Percentiles rank a stretch among this genome's conserved stretches.
These are phyloP conservation scores for Albugo candida DNA, from an alignment of 352 stramenopile genomes.

Conservation along the genomic window DNA sequence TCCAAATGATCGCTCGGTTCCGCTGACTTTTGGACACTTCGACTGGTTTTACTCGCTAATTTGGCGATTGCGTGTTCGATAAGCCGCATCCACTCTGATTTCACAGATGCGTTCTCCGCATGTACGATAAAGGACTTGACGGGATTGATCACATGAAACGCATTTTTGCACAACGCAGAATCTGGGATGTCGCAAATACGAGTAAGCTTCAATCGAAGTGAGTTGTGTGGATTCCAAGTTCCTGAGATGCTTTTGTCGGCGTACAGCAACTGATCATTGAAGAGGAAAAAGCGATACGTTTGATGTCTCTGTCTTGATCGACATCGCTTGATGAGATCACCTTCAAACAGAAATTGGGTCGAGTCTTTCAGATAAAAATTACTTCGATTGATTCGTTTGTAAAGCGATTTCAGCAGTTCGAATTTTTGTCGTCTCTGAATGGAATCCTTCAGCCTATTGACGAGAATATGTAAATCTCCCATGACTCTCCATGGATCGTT, in stretches of 20 bases:
- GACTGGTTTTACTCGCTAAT: constrained; percentile 43
- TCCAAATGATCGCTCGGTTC: too few relatives aligned
- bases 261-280: constrained; percentile 75
- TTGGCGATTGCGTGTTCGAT: constrained; percentile 59
- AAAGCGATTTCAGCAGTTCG: constrained; percentile 69
- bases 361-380: constrained; percentile 86
- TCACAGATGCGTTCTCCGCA: constrained; percentile 34
- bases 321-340: constrained; percentile 88
- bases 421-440: constrained; percentile 68
- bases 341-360: constrained; percentile 87
- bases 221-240: constrained; percentile 73
- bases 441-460: constrained; percentile 78
- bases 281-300: constrained; percentile 75
- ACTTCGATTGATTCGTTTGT: constrained; percentile 82
- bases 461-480: constrained; percentile 75
- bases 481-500: constrained; percentile 72
- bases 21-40: too few relatives aligned
- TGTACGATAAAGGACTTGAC: constrained; percentile 74
- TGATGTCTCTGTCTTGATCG: constrained; percentile 52
- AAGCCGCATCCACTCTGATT: constrained; percentile 65
- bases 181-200: constrained; percentile 61
- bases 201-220: constrained; percentile 60
- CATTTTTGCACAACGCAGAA: constrained; percentile 44
- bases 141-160: constrained; percentile 73
- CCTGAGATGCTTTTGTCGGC: constrained; percentile 59